A percentile compares a stretch with the other conserved stretches of the same genome.
These are phyloP conservation scores for Aspergillus flavus DNA, from an alignment of 2,329 filamentous ascomycete genomes.

Conservation along the genomic window DNA sequence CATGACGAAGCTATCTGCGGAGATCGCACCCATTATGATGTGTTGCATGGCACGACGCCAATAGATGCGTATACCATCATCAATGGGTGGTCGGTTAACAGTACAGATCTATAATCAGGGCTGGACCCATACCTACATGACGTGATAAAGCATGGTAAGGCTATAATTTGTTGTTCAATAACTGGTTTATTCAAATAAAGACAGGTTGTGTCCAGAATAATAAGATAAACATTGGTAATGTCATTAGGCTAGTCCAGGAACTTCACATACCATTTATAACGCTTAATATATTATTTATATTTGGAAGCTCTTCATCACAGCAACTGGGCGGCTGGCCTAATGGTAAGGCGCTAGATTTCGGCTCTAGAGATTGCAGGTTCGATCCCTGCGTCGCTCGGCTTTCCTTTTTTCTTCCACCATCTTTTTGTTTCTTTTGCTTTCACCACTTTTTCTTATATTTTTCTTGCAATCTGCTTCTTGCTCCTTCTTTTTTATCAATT, in stretches of 20 bases:
- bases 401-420: neutral
- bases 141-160: neutral
- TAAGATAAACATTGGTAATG: no score
- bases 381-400: conserved; percentile 4
- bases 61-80: conserved; percentile 29
- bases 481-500: neutral
- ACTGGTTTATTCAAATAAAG: neutral
- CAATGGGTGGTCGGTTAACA: conserved; percentile 35
- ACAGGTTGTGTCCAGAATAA: neutral
- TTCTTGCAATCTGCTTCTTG: neutral
- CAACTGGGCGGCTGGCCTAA: conserved; percentile 5
- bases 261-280: no score
- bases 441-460: neutral
- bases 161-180: neutral
- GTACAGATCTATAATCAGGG: conserved; percentile 21
- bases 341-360: conserved; percentile 7
- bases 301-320: no score
- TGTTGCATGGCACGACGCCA: conserved; percentile 34
- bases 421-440: neutral
- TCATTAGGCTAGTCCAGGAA: no score
- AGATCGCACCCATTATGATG: conserved; percentile 29
- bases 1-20: conserved; percentile 21
- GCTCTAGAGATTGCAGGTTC: conserved; percentile 7
- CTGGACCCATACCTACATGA: neutral
- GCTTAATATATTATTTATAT: no score